Base-by-base conservation (phyloP, 257 asterid species). In the Datura wrightii region DNA sequence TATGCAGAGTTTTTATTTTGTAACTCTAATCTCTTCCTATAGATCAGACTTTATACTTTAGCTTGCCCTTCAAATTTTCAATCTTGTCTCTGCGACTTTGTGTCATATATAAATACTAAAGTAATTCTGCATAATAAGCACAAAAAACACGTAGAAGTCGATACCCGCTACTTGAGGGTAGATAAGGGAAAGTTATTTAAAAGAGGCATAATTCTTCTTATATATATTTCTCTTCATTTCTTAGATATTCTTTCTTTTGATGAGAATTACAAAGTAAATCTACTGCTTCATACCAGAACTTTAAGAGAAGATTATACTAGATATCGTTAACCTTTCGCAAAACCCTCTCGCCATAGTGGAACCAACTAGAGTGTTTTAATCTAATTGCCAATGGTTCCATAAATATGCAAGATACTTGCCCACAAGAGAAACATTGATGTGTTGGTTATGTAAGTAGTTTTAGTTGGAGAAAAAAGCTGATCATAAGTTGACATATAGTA, bases 361-460 rank as follows among this genome's bases (percentile, higher is more conserved):
- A 31, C 82, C 31, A 76, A 50, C 41, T 76, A 76, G 42, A 50
- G 62, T 76, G 59, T 50, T 50, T 7, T 76, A 76, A 31, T 76
- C 82, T 76, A 50, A 76, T 76, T 50, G 82, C 24, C 46, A 50
- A 6, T 50, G 44, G 62, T 50, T 50, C 60, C 82, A 76, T 76
- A 76, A 50, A 50, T 50, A 31, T 6, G 6, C 60, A 50, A 24
- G 31, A 76, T 13, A 7, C 34, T 72, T 44, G 10, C 18, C 10
- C 60, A 50, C 14, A 31, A 6, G 62, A 48, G 82, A 31, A 76
- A 24, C 39, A 4, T 50, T 46, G 18, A 42, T 41, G 79, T 71
- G 39, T n/a, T 71, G 80, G 39, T 71, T n/a, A 46, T 72, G 41
- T n/a, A n/a, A 72, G 36, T 46, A 72, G 58, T 72, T 72, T 70